Evolutionary conservation across 2,329 filamentous ascomycete genomes (phyloP), one percentile per base, ranked within the genome.

Genomic region (Cladophialophora exuberans): DNA sequence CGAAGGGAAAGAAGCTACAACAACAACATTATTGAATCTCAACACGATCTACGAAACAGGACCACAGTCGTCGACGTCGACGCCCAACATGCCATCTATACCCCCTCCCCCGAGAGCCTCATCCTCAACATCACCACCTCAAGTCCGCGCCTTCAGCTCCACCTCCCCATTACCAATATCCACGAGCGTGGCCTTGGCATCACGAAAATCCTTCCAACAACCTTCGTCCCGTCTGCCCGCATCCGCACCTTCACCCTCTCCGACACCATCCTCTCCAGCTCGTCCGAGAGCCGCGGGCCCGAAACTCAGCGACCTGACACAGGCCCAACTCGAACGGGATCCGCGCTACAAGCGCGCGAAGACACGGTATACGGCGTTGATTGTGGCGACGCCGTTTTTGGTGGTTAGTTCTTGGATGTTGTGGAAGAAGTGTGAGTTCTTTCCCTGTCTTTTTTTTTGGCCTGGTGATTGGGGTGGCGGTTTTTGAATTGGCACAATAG

Each of bases 341-440:
- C 53, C 57, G 1, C 23, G 52, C 18, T 65, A 58, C 49, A 42
- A 54, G 9, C 30, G 33, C 15, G 49, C 61, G 3, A 54, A 48
- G 15, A 41, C 50, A 9, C 25, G 49, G 25, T 64, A 57, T 50
- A 58, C 57, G 11, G 35, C 52, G 4, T 20, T 60, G 18, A 58
- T 65, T 3, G 57, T 65, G 25, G 63, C 56, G 3, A 20, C 61
- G 33, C 63, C 63, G 2, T 56, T 65, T 36, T 48, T 53, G 1
- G 56, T 65, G 22, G 61, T 60, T 1, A 59, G 50, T 23, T 62
- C 54, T 36, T 64, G 58, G 33, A 44, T 60, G 7, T 33, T 65
- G 42, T 63, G 57, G 57, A 47, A 60, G 28, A 54, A 57, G 42
- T 58, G 57, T 59, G 36, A 54, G 61, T 59, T 41, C 30, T 22